These are phyloP conservation scores for Tricholoma matsutake DNA, from an alignment of 768 basidiomycete species.

Conservation along the genomic window DNA sequence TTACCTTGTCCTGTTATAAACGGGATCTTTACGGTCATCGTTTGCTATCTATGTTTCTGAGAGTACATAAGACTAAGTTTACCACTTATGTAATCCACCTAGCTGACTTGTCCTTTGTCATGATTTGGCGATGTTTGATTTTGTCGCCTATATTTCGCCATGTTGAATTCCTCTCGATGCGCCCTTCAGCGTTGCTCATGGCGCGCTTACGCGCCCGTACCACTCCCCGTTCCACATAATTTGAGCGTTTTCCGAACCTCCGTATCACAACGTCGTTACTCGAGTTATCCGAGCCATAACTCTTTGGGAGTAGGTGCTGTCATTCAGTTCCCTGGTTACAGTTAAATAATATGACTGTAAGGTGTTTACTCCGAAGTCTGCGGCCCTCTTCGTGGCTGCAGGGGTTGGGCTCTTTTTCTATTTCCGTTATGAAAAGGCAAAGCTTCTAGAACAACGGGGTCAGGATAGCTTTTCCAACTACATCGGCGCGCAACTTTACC, in stretches of 20 bases:
- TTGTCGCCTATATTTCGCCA: not conserved
- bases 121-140: too few relatives aligned
- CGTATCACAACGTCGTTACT: constrained; percentile 20
- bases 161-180: constrained; percentile 13
- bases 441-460: constrained; percentile 77
- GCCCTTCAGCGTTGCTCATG: constrained; percentile 13
- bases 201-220: not conserved
- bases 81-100: too few relatives aligned
- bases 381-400: constrained; percentile 77
- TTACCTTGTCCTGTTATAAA: too few relatives aligned
- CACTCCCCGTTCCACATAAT: not conserved
- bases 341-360: constrained; percentile 27
- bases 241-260: not conserved
- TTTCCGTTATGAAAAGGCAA: constrained; percentile 83
- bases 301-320: constrained; percentile 30
- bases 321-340: not conserved
- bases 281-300: constrained; percentile 30
- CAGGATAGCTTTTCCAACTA: constrained; percentile 22
- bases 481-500: constrained; percentile 2
- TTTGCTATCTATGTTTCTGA: too few relatives aligned
- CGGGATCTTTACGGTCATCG: too few relatives aligned
- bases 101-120: too few relatives aligned
- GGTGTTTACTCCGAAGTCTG: constrained; percentile 92
- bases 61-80: too few relatives aligned
- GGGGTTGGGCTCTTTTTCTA: constrained; percentile 84